Evolutionary conservation across 129 eudicot genomes (phyloP).

Genomic region (Gnaphalium uliginosum): DNA sequence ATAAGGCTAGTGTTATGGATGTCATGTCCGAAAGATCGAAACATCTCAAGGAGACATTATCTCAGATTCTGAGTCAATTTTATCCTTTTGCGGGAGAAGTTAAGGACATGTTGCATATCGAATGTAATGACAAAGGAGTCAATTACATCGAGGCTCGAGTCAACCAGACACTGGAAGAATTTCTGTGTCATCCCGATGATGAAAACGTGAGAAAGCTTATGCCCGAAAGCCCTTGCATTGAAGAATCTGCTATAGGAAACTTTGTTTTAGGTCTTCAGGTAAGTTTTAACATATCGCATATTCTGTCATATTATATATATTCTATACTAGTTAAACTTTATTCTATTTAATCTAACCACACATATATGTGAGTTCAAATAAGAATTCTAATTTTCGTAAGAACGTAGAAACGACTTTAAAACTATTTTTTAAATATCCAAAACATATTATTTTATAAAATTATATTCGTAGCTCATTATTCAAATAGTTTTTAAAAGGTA

Average conservation of each 20-base stretch:
- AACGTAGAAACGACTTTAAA: no score
- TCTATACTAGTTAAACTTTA: no score
- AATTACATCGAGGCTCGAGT: conserved; percentile 17
- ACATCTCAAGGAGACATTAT: conserved; percentile 20
- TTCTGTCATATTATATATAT: no score
- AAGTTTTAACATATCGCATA: neutral
- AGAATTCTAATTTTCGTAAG: no score
- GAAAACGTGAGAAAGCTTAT: neutral
- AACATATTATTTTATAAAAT: no score
- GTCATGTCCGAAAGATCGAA: neutral
- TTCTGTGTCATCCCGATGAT: conserved; percentile 18
- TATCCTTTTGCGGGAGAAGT: conserved; percentile 31
- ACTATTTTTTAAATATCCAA: no score
- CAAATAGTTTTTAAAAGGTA: no score
- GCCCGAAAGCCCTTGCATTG: neutral
- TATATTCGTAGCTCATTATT: no score
- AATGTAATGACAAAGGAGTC: conserved; percentile 35
- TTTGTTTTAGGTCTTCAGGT: neutral
- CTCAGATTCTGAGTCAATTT: neutral
- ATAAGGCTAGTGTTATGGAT: neutral
- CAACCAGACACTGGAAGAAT: neutral
- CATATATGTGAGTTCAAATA: no score
- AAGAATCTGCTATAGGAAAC: neutral
- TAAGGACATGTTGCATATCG: conserved; percentile 1
- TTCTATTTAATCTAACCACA: no score